Percentiles rank a stretch among this genome's conserved stretches.
Evolutionary conservation across 352 stramenopile species (phyloP).

Genomic region (Poterioochromonas sp.): DNA sequence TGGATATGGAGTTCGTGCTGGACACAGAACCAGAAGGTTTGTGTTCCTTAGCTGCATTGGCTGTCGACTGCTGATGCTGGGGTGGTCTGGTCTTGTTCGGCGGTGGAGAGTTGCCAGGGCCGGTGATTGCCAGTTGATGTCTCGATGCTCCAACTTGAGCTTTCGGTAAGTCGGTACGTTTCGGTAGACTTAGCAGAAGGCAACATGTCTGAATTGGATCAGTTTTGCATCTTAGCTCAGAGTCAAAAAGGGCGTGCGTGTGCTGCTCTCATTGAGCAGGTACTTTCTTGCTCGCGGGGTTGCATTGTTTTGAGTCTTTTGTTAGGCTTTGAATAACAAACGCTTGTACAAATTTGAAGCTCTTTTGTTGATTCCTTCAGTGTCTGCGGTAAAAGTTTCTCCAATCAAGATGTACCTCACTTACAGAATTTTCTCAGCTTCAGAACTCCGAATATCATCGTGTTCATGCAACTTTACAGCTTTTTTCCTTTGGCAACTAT

Average conservation of each 20-base stretch:
- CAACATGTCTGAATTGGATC: constrained; percentile 68
- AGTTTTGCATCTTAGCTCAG: constrained; percentile 82
- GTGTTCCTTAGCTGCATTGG: constrained; percentile 10
- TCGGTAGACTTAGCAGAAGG: too few species aligned
- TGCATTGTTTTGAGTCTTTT: too few species aligned
- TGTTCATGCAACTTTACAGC: constrained; percentile 33
- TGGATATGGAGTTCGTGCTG: constrained; percentile 10
- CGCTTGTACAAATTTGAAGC: constrained; percentile 83
- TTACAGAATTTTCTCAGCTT: too few species aligned
- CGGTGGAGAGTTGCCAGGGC: constrained; percentile 1
- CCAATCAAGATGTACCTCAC: too few species aligned
- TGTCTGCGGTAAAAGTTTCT: constrained; percentile 69
- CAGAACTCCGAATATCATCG: too few species aligned
- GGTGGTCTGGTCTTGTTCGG: constrained; percentile 7
- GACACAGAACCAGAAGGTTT: constrained; percentile 7
- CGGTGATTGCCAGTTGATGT: constrained; percentile 1
- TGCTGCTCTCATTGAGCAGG: constrained; percentile 78
- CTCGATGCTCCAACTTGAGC: too few species aligned
- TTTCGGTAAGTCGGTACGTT: too few species aligned
- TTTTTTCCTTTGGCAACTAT: constrained; percentile 78
- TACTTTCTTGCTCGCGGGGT: too few species aligned
- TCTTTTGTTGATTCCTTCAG: constrained; percentile 75
- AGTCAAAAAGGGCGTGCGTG: constrained; percentile 71
- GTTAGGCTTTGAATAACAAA: constrained; percentile 62
- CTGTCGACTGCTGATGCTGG: constrained; percentile 3